These are phyloP conservation scores for Penicillium roqueforti DNA, from an alignment of 495 filamentous ascomycete species.

Conservation along the genomic window DNA sequence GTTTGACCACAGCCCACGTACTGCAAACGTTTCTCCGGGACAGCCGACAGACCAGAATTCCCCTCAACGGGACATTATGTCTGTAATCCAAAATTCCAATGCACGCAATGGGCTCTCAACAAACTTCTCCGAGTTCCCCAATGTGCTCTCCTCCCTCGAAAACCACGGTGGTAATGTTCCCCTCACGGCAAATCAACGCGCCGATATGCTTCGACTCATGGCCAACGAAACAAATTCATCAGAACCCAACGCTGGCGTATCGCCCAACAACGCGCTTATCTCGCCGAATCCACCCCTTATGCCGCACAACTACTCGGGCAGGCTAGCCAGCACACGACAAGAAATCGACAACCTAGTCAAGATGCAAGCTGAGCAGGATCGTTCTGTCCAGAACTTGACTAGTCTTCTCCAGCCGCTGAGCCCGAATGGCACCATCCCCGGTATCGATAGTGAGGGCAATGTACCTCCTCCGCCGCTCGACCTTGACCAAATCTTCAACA, in stretches of 20 bases:
- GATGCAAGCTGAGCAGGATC: slow-evolving; percentile 67
- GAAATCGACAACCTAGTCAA: slow-evolving; percentile 71
- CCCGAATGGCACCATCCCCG: slow-evolving; percentile 76
- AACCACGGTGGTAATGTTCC: slow-evolving; percentile 58
- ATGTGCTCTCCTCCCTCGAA: slow-evolving; percentile 69
- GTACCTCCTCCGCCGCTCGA: slow-evolving; percentile 49
- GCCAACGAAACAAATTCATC: slow-evolving; percentile 46
- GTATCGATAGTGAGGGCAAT: slow-evolving; percentile 49
- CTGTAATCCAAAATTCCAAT: slow-evolving; percentile 77
- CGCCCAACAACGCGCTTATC: slow-evolving; percentile 53
- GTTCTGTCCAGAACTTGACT: slow-evolving; percentile 65
- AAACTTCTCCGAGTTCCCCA: slow-evolving; percentile 61
- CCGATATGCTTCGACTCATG: slow-evolving; percentile 76
- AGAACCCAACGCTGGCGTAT: slow-evolving; percentile 23
- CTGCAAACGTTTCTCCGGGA: slow-evolving; percentile 14
- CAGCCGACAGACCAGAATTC: slow-evolving; percentile 22
- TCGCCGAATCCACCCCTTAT: slow-evolving; percentile 57
- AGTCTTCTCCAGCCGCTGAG: slow-evolving; percentile 70
- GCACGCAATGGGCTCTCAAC: slow-evolving; percentile 51
- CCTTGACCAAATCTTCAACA: slow-evolving; percentile 66
- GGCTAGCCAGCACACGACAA: slow-evolving; percentile 58
- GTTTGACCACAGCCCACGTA: slow-evolving; percentile 36
- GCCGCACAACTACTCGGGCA: slow-evolving; percentile 48
- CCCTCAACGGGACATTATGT: slow-evolving; percentile 76
- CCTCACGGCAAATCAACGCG: slow-evolving; percentile 72